Evolutionary conservation across 2,329 filamentous ascomycete genomes (phyloP), one percentile per base, ranked within the genome.

Genomic region (Ascochyta rabiei): DNA sequence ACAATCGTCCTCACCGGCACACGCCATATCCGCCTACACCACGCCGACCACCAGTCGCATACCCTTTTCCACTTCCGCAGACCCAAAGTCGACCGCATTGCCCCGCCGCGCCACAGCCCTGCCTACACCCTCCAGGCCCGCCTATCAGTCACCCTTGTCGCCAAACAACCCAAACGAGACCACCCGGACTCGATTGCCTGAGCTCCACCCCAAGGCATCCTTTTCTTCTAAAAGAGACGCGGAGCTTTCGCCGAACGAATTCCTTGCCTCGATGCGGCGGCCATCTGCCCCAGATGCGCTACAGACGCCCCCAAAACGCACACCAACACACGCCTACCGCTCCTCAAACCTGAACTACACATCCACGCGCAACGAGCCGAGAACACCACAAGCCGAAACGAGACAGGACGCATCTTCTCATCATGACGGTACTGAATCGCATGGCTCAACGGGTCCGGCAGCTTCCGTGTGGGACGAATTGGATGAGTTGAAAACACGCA

Each of bases 401-500:
- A 61, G 61, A 13, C 64, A 61, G n/a, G 69, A 73, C 42, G 57
- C 60, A 9, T 60, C 60, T 3, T 73, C 72, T 16, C 68, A 67
- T 13, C 64, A 67, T 9, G 72, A 74, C 21, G 72, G 68, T 21
- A 93, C 91, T 0, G 91, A 95, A 66, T 98, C 95, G 0, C 93
- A 89, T 30, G 83, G 89, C 26, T 98, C 95, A 0, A 95, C 91
- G 0, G 92, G 89, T 1, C 91, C 91, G 1, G 91, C 93, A 12
- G 96, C 92, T 2, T 97, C 92, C 0, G 91, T 99, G 2, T 99
- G 95, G 95, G 95, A 98, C 71, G 95, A 99, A 75, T 79, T 99
- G 24, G 95, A 98, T 66, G 95, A 98, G 61, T 79, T 99, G 41
- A 98, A 98, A 74, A 95, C 91, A 35, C 86, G 95, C 26, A 96